Evolutionary conservation across 208 protist genomes (phyloP).

Genomic region (Naegleria gruberi): DNA sequence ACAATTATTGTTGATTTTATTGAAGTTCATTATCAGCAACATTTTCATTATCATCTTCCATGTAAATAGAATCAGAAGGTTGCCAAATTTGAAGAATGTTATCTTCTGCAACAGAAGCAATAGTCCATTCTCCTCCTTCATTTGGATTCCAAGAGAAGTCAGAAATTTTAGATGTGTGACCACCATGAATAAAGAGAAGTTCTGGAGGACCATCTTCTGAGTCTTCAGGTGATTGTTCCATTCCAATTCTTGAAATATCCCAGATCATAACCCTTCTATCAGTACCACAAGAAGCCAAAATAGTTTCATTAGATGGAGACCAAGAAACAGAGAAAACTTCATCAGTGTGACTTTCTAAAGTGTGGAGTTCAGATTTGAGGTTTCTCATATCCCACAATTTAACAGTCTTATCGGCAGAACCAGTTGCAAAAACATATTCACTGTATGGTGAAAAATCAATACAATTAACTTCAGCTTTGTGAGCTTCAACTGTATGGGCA

Average conservation of each 20-base stretch:
- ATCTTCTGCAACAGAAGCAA: constrained; percentile 80
- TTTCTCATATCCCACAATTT: constrained; percentile 76
- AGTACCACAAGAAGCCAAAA: constrained; percentile 54
- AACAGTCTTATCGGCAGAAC: constrained; percentile 59
- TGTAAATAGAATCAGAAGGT: constrained; percentile 46
- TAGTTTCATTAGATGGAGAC: constrained; percentile 56
- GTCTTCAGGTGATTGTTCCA: constrained; percentile 69
- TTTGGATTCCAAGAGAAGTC: constrained; percentile 79
- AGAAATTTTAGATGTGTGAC: constrained; percentile 82
- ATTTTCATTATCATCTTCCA: not conserved
- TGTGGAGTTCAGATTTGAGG: constrained; percentile 60
- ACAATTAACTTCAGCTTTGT: constrained; percentile 64
- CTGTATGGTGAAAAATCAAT: constrained; percentile 74
- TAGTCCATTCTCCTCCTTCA: constrained; percentile 73
- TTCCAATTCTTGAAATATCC: constrained; percentile 71
- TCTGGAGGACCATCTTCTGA: constrained; percentile 68
- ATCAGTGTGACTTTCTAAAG: constrained; percentile 50
- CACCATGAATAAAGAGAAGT: constrained; percentile 85
- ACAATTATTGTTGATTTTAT: not conserved
- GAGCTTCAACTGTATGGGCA: constrained; percentile 40
- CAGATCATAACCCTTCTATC: constrained; percentile 65
- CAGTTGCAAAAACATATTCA: constrained; percentile 67
- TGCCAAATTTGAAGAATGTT: constrained; percentile 93
- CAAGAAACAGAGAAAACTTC: constrained; percentile 58
- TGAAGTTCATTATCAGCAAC: not conserved